Evolutionary conservation across 306 rosid genomes (phyloP), one percentile per base, ranked within the genome.

Genomic region (Ammopiptanthus mongolicus): DNA sequence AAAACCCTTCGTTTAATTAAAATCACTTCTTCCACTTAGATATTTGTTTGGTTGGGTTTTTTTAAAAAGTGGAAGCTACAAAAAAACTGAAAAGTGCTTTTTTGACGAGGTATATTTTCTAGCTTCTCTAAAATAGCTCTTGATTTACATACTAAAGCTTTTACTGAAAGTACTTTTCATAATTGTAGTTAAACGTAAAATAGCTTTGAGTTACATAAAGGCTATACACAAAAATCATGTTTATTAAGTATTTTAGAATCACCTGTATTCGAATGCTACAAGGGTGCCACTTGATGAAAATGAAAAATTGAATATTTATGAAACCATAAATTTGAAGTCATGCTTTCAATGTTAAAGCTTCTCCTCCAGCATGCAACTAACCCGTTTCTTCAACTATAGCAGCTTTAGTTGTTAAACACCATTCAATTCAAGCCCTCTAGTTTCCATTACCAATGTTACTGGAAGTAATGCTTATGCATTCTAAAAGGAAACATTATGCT

Each of bases 401-500:
- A 21, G 51, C 67, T 19, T 5, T 33, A 33, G 56, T 55, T 33
- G 66, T 69, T 23, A 47, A 36, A 5, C 36, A 14, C 59, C 48
- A 60, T 62, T 52, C 56, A 67, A 19, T 73, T 39, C 18, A 29
- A 51, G 44, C 66, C 52, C 58, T 69, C 51, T 60, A 15, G 6
- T n/a, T 56, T 76, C 69, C 52, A 44, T 50, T 60, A 36, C 44
- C 57, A 6, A 50, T 61, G 53, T 52, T 74, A 56, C 67, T 77
- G 50, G 36, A 34, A 44, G 25, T 61, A 55, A 48, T 71, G 48
- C 44, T 68, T 70, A 50, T 71, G 23, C 15, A 65, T 71, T 80
- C 79, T 80, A 66, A 80, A 57, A 36, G 74, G 72, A 70, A 53
- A 51, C 50, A 53, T 62, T 78, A 50, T 75, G 39, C 70, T 34